A percentile compares a stretch with the other conserved stretches of the same genome.
These are phyloP conservation scores for Sonneratia alba DNA, from an alignment of 345 rosid species.

Conservation along the genomic window DNA sequence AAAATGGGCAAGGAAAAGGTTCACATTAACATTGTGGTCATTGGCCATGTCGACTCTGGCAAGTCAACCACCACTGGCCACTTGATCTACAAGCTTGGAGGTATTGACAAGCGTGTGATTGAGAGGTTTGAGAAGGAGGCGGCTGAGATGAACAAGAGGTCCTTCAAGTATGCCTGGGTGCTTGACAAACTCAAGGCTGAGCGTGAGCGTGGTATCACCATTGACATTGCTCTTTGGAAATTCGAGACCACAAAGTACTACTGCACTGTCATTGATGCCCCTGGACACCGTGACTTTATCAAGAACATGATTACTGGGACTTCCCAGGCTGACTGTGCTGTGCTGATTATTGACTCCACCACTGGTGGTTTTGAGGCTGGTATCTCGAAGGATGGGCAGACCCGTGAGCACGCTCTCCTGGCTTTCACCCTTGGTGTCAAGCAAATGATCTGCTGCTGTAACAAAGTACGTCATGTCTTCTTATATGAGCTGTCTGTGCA, in stretches of 20 bases:
- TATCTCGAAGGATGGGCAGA: slow-evolving; percentile 78
- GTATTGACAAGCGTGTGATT: slow-evolving; percentile 74
- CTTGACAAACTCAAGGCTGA: slow-evolving; percentile 94
- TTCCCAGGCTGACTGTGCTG: slow-evolving; percentile 75
- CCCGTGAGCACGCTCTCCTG: slow-evolving; percentile 75
- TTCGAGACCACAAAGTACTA: slow-evolving; percentile 83
- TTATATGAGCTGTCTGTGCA: too few species aligned
- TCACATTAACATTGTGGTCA: slow-evolving; percentile 64
- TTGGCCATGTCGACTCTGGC: slow-evolving; percentile 73
- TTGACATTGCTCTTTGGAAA: slow-evolving; percentile 85
- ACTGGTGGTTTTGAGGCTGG: slow-evolving; percentile 82
- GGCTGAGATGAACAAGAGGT: slow-evolving; percentile 83
- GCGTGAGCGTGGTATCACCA: slow-evolving; percentile 92
- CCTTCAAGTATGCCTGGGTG: slow-evolving; percentile 85
- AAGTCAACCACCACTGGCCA: slow-evolving; percentile 80
- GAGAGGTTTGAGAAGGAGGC: slow-evolving; percentile 81
- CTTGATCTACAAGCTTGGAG: slow-evolving; percentile 90
- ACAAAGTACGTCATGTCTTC: slow-evolving; percentile 32
- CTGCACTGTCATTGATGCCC: slow-evolving; percentile 91
- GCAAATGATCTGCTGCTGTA: slow-evolving; percentile 86
- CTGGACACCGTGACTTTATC: slow-evolving; percentile 77
- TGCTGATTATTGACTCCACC: slow-evolving; percentile 66
- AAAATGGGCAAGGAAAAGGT: slow-evolving; percentile 63
- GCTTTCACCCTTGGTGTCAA: slow-evolving; percentile 88
- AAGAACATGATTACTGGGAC: slow-evolving; percentile 83